Conservation (phyloP, 78 protist genomes). For the Parvularia atlantis region DNA sequence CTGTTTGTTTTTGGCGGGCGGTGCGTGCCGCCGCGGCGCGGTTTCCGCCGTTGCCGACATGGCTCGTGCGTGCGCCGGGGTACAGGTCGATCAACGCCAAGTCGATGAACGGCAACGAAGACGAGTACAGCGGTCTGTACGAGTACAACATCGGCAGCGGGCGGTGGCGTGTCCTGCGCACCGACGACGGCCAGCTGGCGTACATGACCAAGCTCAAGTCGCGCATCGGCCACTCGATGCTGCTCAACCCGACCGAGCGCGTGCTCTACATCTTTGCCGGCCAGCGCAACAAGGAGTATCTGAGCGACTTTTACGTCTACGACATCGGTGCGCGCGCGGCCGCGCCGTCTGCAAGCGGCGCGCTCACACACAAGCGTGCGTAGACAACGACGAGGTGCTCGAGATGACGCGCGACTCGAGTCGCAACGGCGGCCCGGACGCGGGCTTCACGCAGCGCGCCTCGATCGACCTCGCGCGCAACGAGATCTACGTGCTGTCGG, state of each 20-base stretch:
- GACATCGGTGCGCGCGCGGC: no score
- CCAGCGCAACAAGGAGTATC: constrained; percentile 5
- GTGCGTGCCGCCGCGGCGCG: no score
- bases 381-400: not conserved
- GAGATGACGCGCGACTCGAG: not conserved
- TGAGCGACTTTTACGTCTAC: not conserved
- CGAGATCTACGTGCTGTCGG: constrained; percentile 12
- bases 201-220: not conserved
- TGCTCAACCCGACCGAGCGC: not conserved
- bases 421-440: constrained; percentile 2
- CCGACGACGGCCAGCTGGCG: not conserved
- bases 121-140: constrained; percentile 1
- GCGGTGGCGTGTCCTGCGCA: not conserved
- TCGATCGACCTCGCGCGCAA: not conserved
- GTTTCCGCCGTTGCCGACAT: no score
- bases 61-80: no score
- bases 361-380: no score
- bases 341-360: no score
- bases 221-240: constrained; percentile 26
- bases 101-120: no score
- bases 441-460: constrained; percentile 6
- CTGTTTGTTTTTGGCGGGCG: constrained; percentile 3
- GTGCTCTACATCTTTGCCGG: constrained; percentile 11
- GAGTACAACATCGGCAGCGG: not conserved
- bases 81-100: no score